Conservation (phyloP, 257 asterid genomes). For the Fraxinus cuspidata region DNA sequence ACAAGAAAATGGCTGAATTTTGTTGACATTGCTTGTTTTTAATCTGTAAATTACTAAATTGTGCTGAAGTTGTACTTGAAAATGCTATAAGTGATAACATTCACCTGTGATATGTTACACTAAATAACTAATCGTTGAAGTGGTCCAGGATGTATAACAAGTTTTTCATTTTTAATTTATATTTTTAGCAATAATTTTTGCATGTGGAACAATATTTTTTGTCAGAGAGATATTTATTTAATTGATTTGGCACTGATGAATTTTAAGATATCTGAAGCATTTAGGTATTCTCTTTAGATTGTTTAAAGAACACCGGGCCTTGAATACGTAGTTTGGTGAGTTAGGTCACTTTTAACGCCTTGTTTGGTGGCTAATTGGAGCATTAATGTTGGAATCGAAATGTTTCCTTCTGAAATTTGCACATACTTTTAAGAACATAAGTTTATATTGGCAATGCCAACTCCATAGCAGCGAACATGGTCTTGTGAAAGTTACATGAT, state of each 20-base stretch:
- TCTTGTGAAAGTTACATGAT: background rate
- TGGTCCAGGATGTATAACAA: background rate
- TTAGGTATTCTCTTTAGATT: background rate
- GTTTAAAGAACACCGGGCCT: background rate
- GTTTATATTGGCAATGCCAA: background rate
- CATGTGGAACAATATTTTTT: background rate
- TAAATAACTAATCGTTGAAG: background rate
- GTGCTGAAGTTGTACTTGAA: background rate
- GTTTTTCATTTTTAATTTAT: background rate
- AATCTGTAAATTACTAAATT: no score
- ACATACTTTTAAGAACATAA: background rate
- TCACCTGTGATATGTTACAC: background rate
- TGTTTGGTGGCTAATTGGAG: background rate
- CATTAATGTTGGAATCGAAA: slow-evolving; percentile 2
- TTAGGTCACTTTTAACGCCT: background rate
- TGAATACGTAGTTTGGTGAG: background rate
- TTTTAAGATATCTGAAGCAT: background rate
- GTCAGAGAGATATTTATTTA: background rate
- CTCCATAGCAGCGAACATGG: background rate
- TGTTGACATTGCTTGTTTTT: no score
- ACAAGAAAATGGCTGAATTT: background rate
- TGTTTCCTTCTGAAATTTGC: background rate
- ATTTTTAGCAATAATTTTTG: no score
- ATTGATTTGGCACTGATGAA: background rate
- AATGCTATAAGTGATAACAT: background rate